phyloP scores from a whole-genome alignment of 2,329 filamentous ascomycete species.

The Colletotrichum orchidophilum region DNA sequence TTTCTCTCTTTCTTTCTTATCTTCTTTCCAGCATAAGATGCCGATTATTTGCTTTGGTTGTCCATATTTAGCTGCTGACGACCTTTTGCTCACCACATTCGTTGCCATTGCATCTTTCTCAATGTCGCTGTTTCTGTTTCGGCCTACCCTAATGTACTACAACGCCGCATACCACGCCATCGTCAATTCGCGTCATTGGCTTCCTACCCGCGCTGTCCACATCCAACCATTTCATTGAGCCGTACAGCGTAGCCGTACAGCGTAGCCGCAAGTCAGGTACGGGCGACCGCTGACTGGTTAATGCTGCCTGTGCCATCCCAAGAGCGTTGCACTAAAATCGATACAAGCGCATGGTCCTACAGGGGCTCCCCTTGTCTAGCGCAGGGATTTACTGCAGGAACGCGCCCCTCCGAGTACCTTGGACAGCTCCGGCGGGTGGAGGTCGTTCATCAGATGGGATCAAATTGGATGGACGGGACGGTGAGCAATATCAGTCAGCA shows the following conservation, averaged over 20 bases:
- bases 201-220: background rate
- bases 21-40: background rate
- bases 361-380: slow-evolving; percentile 23
- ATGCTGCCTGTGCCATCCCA: slow-evolving; percentile 16
- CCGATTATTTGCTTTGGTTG: background rate
- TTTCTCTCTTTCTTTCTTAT: background rate
- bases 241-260: background rate
- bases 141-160: no score
- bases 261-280: slow-evolving; percentile 23
- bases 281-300: slow-evolving; percentile 23
- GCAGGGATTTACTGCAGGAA: slow-evolving; percentile 34
- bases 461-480: slow-evolving; percentile 5
- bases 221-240: background rate
- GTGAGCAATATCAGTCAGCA: background rate
- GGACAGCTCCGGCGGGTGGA: slow-evolving; percentile 9
- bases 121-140: background rate
- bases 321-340: slow-evolving; percentile 30
- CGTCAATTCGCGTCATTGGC: background rate
- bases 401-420: slow-evolving; percentile 28
- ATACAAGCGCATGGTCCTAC: slow-evolving; percentile 21
- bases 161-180: background rate
- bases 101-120: no score
- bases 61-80: background rate
- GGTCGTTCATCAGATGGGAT: slow-evolving; percentile 18
- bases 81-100: background rate